Base-by-base conservation (phyloP, 108 stramenopile species). In the Nitzschia inconspicua region DNA sequence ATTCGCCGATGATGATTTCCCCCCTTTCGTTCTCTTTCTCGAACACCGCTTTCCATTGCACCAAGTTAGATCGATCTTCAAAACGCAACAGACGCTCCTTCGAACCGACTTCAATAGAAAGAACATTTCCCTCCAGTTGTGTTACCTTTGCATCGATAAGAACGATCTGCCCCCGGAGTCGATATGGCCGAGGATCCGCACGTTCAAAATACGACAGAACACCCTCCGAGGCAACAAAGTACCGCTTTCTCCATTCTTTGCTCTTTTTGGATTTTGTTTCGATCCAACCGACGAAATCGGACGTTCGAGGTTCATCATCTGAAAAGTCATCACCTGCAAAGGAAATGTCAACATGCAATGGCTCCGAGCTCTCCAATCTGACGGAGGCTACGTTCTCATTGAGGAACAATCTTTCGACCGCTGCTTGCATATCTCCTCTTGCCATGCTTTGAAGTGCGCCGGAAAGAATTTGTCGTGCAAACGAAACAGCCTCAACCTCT, bases 381-480 rank as follows among this genome's bases (percentile, higher is more conserved):
- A 56, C 63, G 11, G 29, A 51, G 6, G 53, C 51, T 7, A 65
- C 76, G 22, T 64, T 46, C 32, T 75, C 66, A 77, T 85, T 85
- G 18, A 65, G 56, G 32, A 76, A 78, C 30, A 93, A 50, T 28
- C 72, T 65, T 26, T 89, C 75, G 2, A 81, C 68, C 47, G 79
- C 83, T 47, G 63, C 71, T 23, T 75, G 63, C n/a, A 74, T 73
- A 61, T 87, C 84, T 7, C 79, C 79, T 28, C 70, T 55, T 22
- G 65, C 76, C 34, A 65, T 47, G 25, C 72, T 82, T n/a, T 80
- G 68, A 53, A 87, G 66, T 14, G 75, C 72, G 3, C 79, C 70
- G n/a, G 78, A 24, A n/a, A 93, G 66, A 44, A 93, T 83, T 28
- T 78, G 79, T 24, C 87, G 73, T 4, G 91, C 82, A 60, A 83